Evolutionary conservation across 768 basidiomycete species (phyloP).

Genomic region (Agrocybe praecox): DNA sequence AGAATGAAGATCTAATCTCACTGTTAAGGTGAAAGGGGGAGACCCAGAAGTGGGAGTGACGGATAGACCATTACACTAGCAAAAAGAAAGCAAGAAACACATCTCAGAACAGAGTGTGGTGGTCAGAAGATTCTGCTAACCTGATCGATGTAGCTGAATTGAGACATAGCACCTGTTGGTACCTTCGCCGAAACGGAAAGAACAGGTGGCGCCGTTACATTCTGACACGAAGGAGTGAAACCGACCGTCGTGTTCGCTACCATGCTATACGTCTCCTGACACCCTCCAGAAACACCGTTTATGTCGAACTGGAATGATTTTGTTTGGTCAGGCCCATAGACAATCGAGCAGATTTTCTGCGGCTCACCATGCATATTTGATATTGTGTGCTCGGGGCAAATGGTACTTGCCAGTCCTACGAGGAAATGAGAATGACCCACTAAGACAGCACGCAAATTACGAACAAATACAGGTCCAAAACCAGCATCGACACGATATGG

Average conservation of each 20-base stretch:
- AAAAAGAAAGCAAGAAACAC: neutral
- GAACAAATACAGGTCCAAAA: constrained; percentile 29
- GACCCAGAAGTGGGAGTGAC: constrained; percentile 44
- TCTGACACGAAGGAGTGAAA: constrained; percentile 37
- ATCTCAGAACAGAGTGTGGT: neutral
- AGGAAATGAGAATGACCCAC: neutral
- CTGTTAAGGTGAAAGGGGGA: constrained; percentile 51
- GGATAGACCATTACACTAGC: constrained; percentile 49
- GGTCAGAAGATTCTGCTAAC: constrained; percentile 21
- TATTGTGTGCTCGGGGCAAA: constrained; percentile 53
- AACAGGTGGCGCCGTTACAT: constrained; percentile 36
- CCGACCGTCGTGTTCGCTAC: constrained; percentile 38
- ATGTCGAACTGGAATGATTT: constrained; percentile 40
- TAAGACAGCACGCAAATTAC: constrained; percentile 8
- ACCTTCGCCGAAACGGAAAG: constrained; percentile 38
- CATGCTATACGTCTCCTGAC: constrained; percentile 51
- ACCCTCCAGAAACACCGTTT: constrained; percentile 53
- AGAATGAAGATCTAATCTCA: constrained; percentile 13
- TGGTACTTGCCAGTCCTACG: constrained; percentile 51
- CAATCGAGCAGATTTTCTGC: neutral
- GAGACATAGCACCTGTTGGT: constrained; percentile 40
- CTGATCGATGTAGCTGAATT: constrained; percentile 49
- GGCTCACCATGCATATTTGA: constrained; percentile 60
- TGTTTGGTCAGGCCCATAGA: neutral
- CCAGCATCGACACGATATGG: constrained; percentile 48